Evolutionary conservation across 495 filamentous ascomycete species (phyloP).

Genomic region (Xylaria intraflava): DNA sequence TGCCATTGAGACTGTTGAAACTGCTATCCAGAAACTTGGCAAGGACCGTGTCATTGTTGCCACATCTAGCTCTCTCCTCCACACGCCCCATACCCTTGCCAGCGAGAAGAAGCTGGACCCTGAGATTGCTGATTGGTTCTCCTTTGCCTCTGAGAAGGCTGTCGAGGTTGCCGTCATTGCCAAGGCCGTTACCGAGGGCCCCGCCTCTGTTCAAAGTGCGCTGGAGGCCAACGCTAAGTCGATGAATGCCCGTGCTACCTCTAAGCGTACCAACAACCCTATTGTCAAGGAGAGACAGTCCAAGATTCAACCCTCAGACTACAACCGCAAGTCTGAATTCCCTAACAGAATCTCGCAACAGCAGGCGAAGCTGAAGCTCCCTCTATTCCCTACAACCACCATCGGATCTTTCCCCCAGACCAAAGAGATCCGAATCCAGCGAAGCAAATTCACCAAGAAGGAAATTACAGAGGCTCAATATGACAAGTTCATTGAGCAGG

Average conservation of each 20-base stretch:
- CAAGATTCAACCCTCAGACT: constrained; percentile 72
- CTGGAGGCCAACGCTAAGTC: constrained; percentile 94
- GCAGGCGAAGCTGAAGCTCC: constrained; percentile 80
- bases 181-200: constrained; percentile 89
- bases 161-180: constrained; percentile 85
- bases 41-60: constrained; percentile 93
- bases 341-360: constrained; percentile 74
- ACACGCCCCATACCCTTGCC: constrained; percentile 93
- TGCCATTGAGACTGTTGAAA: constrained; percentile 81
- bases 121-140: constrained; percentile 96
- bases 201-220: constrained; percentile 73
- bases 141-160: constrained; percentile 93
- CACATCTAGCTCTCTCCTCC: constrained; percentile 93
- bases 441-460: constrained; percentile 97
- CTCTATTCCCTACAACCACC: constrained; percentile 96
- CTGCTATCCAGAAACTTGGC: constrained; percentile 85
- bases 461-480: constrained; percentile 89
- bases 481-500: constrained; percentile 96
- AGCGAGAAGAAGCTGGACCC: constrained; percentile 93
- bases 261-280: constrained; percentile 91
- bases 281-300: constrained; percentile 91
- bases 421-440: constrained; percentile 89
- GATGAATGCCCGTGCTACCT: constrained; percentile 78
- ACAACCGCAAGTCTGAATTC: constrained; percentile 89
- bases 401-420: constrained; percentile 99